phyloP scores from a whole-genome alignment of 75 land plant genomes.

The Azolla pinnata region DNA sequence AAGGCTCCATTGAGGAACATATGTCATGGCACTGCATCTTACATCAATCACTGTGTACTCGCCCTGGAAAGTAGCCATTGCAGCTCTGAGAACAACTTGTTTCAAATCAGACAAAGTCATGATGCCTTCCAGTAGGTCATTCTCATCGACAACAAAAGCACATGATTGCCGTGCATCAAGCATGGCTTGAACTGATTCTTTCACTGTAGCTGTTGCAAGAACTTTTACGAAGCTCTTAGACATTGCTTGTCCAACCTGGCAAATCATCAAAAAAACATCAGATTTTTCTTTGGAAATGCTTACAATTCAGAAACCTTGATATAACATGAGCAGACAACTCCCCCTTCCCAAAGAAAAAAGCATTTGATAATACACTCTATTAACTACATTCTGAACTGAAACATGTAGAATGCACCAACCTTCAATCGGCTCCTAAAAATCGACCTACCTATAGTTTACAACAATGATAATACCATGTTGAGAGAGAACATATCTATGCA shows the following conservation, averaged over 20 bases:
- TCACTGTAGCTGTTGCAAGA: constrained; percentile 40
- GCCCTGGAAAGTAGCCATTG: constrained; percentile 28
- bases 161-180: constrained; percentile 60
- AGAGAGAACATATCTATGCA: no score
- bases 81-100: constrained; percentile 35
- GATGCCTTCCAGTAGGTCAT: constrained; percentile 79
- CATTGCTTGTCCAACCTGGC: constrained; percentile 88
- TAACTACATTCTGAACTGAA: no score
- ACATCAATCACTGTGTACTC: constrained; percentile 37
- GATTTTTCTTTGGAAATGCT: neutral
- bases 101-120: constrained; percentile 66
- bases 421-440: no score
- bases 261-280: constrained; percentile 16
- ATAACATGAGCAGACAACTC: no score
- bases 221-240: constrained; percentile 60
- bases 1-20: no score
- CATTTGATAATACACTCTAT: no score
- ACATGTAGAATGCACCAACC: no score
- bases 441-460: no score
- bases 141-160: constrained; percentile 74
- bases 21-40: no score
- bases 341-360: no score
- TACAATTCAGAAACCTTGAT: neutral
- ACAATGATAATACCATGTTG: no score
- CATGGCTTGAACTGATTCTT: constrained; percentile 64